These are phyloP conservation scores for Suillus ampliporus DNA, from an alignment of 768 basidiomycete genomes.

Conservation along the genomic window DNA sequence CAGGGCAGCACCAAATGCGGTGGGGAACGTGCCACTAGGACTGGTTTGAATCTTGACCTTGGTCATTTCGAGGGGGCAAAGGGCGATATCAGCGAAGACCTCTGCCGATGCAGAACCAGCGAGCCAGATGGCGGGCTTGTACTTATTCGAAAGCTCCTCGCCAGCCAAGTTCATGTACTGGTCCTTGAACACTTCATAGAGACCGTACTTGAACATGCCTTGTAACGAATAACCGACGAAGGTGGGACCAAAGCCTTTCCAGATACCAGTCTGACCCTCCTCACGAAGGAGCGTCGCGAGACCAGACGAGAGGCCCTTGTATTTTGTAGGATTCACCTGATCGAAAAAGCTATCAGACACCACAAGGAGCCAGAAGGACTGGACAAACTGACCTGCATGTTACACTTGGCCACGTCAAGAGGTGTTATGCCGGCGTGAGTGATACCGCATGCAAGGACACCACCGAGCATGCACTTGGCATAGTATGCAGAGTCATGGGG, in stretches of 20 bases:
- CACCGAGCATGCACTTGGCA: constrained; percentile 87
- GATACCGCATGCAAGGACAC: constrained; percentile 84
- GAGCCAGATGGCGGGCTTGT: constrained; percentile 92
- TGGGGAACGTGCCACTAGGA: constrained; percentile 76
- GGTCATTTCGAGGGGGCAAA: constrained; percentile 94
- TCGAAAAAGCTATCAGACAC: constrained; percentile 1
- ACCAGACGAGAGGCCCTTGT: constrained; percentile 66
- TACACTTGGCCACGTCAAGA: constrained; percentile 88
- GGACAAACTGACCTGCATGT: constrained; percentile 74
- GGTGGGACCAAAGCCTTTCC: constrained; percentile 95
- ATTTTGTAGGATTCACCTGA: constrained; percentile 80
- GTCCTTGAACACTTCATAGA: constrained; percentile 98
- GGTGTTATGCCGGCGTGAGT: constrained; percentile 91
- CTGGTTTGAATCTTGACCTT: constrained; percentile 92
- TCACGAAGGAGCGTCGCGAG: constrained; percentile 73
- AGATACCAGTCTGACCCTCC: constrained; percentile 85
- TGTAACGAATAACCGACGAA: constrained; percentile 93
- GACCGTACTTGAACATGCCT: constrained; percentile 98
- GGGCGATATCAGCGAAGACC: constrained; percentile 94
- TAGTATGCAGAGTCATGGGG: constrained; percentile 81
- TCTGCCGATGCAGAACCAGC: constrained; percentile 94
- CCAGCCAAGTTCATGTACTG: constrained; percentile 88
- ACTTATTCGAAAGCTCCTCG: constrained; percentile 77
- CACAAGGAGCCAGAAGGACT: background rate
- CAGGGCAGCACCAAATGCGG: constrained; percentile 72